phyloP scores from a whole-genome alignment of 75 land plant species.

The Sequoiadendron giganteum region DNA sequence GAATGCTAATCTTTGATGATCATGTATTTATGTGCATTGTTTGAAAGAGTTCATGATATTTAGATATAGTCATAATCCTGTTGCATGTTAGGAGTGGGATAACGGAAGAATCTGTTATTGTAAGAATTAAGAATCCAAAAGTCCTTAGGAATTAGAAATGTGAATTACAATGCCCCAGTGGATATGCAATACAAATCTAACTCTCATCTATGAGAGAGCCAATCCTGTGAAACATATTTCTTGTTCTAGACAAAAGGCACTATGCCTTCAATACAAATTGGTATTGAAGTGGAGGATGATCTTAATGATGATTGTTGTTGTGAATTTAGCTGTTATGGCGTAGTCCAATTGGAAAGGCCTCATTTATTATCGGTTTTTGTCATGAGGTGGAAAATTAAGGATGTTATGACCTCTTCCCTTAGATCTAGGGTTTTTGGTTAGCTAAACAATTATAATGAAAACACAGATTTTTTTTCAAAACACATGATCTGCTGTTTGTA shows the following conservation, averaged over 20 bases:
- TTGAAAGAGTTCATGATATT: neutral
- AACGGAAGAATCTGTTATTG: neutral
- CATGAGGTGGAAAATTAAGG: no score
- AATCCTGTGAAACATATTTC: neutral
- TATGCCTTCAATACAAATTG: neutral
- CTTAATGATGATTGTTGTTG: neutral
- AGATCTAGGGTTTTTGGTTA: no score
- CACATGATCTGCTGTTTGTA: no score
- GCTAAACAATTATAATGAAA: no score
- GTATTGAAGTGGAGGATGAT: neutral
- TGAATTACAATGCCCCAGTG: neutral
- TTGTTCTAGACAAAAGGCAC: neutral
- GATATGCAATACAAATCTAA: neutral
- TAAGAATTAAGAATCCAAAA: neutral
- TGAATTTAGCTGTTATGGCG: neutral
- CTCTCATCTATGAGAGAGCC: neutral
- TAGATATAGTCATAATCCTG: neutral
- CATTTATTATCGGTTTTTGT: no score
- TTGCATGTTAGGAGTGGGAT: neutral
- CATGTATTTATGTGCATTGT: neutral
- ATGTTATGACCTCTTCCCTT: no score
- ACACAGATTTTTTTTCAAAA: no score
- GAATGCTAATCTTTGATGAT: neutral
- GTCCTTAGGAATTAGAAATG: neutral
- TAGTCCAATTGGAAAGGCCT: no score